phyloP scores from a whole-genome alignment of 2,329 filamentous ascomycete genomes.

The Chalaropsis thielavioides region DNA sequence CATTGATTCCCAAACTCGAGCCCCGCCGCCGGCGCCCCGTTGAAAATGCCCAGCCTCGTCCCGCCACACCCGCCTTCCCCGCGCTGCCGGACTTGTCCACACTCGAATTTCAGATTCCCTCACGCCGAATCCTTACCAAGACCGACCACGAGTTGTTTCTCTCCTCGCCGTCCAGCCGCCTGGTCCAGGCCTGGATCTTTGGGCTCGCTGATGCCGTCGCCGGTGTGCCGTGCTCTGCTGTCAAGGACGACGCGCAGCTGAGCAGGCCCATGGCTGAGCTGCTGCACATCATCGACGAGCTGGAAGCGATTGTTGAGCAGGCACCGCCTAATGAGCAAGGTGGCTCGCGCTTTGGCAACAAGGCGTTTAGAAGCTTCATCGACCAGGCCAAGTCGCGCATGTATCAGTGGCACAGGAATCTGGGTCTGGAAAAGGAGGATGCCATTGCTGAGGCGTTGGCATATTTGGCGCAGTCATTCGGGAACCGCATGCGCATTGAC shows the following conservation, averaged over 20 bases:
- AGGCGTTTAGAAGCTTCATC: conserved; percentile 71
- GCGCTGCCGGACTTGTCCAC: conserved; percentile 41
- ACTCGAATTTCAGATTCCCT: conserved; percentile 51
- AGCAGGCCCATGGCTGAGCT: conserved; percentile 49
- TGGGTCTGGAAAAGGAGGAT: conserved; percentile 37
- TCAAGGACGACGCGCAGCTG: conserved; percentile 37
- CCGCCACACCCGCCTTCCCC: conserved; percentile 60
- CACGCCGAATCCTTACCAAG: conserved; percentile 64
- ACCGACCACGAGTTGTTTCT: conserved; percentile 73
- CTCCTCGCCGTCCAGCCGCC: conserved; percentile 55
- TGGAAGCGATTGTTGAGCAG: conserved; percentile 49
- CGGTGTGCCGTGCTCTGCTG: conserved; percentile 48
- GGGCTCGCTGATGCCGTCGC: conserved; percentile 68
- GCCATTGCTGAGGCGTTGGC: conserved; percentile 58
- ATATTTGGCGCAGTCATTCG: conserved; percentile 74
- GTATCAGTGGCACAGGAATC: conserved; percentile 45
- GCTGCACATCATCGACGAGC: conserved; percentile 53
- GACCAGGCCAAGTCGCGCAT: conserved; percentile 48
- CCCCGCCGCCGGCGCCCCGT: conserved; percentile 41
- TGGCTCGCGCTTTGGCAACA: conserved; percentile 89
- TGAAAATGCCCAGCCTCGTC: conserved; percentile 47
- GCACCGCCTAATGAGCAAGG: conserved; percentile 74
- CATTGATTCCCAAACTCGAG: conserved; percentile 52
- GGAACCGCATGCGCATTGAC: conserved; percentile 76
- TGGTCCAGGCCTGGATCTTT: conserved; percentile 77